A percentile compares a stretch with the other conserved stretches of the same genome.
Evolutionary conservation across 1,139 yeast species (phyloP).

Genomic region (Zygosaccharomyces pseudobailii): DNA sequence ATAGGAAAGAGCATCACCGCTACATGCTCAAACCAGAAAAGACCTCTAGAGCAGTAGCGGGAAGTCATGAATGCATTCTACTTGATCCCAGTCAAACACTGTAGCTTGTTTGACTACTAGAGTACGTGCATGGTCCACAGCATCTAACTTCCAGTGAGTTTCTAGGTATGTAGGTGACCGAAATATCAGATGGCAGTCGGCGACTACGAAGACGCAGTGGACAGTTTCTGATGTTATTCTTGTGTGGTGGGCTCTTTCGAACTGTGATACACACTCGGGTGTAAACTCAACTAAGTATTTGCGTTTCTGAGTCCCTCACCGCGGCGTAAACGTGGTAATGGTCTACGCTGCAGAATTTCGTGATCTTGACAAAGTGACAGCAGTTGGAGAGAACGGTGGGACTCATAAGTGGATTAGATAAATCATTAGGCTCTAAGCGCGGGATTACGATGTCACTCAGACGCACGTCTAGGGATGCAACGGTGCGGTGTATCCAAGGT

Average conservation of each 20-base stretch:
- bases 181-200: conserved; percentile 18
- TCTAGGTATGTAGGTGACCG: conserved; percentile 9
- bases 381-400: conserved; percentile 9
- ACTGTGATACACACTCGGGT: conserved; percentile 24
- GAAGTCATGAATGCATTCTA: conserved; percentile 13
- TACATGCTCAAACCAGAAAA: background rate
- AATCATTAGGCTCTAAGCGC: conserved; percentile 7
- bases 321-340: conserved; percentile 22
- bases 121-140: conserved; percentile 13
- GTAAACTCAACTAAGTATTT: conserved; percentile 31
- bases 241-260: conserved; percentile 19
- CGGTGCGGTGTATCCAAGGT: conserved; percentile 19
- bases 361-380: conserved; percentile 21
- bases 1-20: background rate
- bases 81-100: conserved; percentile 25
- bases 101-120: conserved; percentile 21
- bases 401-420: conserved; percentile 9
- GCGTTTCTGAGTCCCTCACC: conserved; percentile 18
- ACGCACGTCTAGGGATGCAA: conserved; percentile 7
- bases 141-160: conserved; percentile 2
- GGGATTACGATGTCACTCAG: conserved; percentile 14
- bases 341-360: conserved; percentile 20
- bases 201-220: conserved; percentile 24
- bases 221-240: conserved; percentile 25
- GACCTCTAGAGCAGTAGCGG: conserved; percentile 5